Evolutionary conservation across 306 rosid genomes (phyloP).

Genomic region (Sesbania bispinosa): DNA sequence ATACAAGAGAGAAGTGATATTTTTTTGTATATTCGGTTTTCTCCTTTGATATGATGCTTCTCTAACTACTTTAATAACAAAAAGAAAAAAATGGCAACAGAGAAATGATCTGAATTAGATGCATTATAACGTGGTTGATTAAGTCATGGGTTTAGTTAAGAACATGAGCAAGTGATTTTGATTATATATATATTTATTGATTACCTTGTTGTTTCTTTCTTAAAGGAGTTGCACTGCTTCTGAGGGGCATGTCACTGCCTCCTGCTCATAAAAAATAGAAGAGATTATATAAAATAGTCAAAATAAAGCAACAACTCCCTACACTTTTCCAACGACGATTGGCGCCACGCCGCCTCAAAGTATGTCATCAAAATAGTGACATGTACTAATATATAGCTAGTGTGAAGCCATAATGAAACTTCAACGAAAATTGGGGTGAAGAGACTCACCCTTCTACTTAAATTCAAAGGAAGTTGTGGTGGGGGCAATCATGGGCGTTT

Average conservation of each 20-base stretch:
- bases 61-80: no score
- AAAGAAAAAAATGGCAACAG: no score
- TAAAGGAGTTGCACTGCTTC: neutral
- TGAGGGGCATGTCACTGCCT: neutral
- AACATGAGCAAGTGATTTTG: neutral
- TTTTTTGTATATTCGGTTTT: no score
- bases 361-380: slow-evolving; percentile 27
- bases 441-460: slow-evolving; percentile 26
- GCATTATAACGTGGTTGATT: no score
- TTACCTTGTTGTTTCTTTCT: neutral
- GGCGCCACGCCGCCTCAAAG: slow-evolving; percentile 34
- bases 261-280: neutral
- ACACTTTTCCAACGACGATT: slow-evolving; percentile 25
- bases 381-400: neutral
- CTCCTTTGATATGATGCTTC: no score
- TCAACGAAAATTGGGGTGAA: slow-evolving; percentile 22
- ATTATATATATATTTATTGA: neutral
- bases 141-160: no score
- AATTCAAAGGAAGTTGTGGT: slow-evolving; percentile 36
- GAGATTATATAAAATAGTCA: slow-evolving; percentile 10
- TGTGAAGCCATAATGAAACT: slow-evolving; percentile 24
- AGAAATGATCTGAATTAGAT: no score
- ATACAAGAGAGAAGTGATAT: no score
- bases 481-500: slow-evolving; percentile 40
- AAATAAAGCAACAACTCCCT: slow-evolving; percentile 25